Conservation (phyloP, 2,329 filamentous ascomycete genomes). For the Trichoderma oligosporum region DNA sequence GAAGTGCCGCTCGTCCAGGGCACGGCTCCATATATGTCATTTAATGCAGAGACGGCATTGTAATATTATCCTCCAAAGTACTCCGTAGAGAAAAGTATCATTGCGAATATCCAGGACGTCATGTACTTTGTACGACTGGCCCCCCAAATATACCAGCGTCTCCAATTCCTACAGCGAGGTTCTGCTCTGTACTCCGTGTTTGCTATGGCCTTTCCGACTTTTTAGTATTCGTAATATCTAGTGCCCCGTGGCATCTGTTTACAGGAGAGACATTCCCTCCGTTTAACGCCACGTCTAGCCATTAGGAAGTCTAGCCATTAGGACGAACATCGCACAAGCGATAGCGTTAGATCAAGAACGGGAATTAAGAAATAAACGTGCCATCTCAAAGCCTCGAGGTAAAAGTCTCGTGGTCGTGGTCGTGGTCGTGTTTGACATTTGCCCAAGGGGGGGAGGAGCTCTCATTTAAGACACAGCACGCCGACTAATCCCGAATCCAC, state of each 20-base stretch:
- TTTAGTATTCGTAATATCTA: neutral
- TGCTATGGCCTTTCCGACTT: neutral
- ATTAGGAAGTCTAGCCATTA: no score
- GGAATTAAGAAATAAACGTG: neutral
- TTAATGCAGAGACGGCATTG: conserved; percentile 9
- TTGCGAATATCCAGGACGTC: neutral
- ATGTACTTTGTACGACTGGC: conserved; percentile 6
- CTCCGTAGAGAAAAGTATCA: neutral
- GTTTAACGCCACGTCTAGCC: conserved; percentile 7
- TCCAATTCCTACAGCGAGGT: no score
- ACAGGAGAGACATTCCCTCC: neutral
- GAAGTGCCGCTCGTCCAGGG: neutral
- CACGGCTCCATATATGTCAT: neutral
- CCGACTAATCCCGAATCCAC: conserved; percentile 5
- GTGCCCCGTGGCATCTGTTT: neutral
- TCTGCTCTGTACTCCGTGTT: neutral
- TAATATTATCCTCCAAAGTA: conserved; percentile 1
- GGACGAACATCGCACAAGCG: no score
- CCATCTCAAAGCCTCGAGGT: neutral
- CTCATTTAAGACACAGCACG: conserved; percentile 10
- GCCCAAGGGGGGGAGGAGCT: conserved; percentile 2
- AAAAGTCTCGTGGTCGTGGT: conserved; percentile 1
- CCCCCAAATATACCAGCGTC: no score
- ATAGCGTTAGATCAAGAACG: neutral
- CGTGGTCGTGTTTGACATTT: conserved; percentile 1